Conservation (phyloP, 2,329 filamentous ascomycete species). For the Huntiella bhutanensis region DNA sequence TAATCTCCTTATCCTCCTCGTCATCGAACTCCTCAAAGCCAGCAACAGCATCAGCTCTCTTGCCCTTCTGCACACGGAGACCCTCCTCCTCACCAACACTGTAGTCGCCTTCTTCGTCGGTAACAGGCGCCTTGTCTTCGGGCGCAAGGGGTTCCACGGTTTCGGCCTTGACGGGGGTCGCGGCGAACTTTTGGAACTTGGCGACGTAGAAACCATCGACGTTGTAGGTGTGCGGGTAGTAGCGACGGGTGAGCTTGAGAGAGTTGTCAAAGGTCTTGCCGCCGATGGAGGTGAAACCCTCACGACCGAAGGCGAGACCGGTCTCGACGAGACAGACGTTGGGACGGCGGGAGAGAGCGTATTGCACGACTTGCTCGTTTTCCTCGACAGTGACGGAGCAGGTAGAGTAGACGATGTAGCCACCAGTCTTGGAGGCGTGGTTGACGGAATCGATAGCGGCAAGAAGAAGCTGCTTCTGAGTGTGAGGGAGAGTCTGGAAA, state of each 20-base stretch:
- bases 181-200: conserved; percentile 87
- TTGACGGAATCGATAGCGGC: conserved; percentile 90
- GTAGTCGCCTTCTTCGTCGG: conserved; percentile 4
- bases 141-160: conserved; percentile 25
- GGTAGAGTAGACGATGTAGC: conserved; percentile 91
- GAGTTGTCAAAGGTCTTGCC: conserved; percentile 80
- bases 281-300: conserved; percentile 79
- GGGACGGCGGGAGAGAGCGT: conserved; percentile 74
- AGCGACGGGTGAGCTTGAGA: conserved; percentile 65
- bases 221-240: conserved; percentile 83
- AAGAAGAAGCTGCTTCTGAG: conserved; percentile 85
- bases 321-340: conserved; percentile 91
- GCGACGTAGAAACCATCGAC: conserved; percentile 97
- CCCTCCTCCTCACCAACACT: not conserved
- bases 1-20: conserved; percentile 51
- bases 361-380: conserved; percentile 77
- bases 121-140: conserved; percentile 18
- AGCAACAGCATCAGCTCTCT: conserved; percentile 10
- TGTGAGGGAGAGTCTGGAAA: conserved; percentile 81
- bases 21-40: conserved; percentile 59
- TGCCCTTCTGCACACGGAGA: conserved; percentile 3
- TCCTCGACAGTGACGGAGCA: conserved; percentile 91
- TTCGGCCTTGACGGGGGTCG: conserved; percentile 24
- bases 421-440: conserved; percentile 77
- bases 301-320: conserved; percentile 72